Conservation (phyloP, 768 basidiomycete genomes). For the Macrolepiota albuminosa region DNA sequence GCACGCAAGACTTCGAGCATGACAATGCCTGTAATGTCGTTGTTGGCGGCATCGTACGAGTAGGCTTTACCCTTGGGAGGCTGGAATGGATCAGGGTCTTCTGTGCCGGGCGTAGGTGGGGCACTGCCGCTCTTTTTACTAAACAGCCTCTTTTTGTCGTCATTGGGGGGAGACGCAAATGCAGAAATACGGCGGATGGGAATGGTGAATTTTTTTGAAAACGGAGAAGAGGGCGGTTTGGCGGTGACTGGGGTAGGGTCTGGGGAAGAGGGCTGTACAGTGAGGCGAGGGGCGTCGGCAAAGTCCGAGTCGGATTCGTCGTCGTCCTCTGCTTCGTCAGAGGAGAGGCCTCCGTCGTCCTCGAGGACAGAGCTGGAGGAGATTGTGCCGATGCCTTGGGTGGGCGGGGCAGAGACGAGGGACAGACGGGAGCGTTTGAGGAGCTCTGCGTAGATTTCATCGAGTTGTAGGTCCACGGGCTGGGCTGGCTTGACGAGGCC, state of each 20-base stretch:
- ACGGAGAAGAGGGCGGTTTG: neutral
- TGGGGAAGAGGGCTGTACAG: slow-evolving; percentile 8
- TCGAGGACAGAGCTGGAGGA: slow-evolving; percentile 64
- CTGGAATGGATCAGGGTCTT: neutral
- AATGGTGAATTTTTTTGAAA: neutral
- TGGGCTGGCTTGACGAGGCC: slow-evolving; percentile 46
- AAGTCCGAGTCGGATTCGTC: slow-evolving; percentile 14
- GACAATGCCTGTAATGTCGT: slow-evolving; percentile 88
- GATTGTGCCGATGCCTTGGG: slow-evolving; percentile 81
- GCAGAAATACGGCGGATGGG: neutral
- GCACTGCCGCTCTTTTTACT: neutral
- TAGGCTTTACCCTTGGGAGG: slow-evolving; percentile 20
- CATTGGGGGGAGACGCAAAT: neutral
- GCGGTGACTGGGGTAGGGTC: neutral
- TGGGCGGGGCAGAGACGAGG: slow-evolving; percentile 75
- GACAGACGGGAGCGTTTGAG: slow-evolving; percentile 59
- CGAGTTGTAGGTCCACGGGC: slow-evolving; percentile 42
- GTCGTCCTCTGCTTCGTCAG: slow-evolving; percentile 27
- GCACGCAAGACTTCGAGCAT: slow-evolving; percentile 89
- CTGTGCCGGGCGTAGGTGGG: neutral
- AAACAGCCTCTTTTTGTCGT: neutral
- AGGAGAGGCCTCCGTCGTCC: slow-evolving; percentile 77
- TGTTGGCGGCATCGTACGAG: slow-evolving; percentile 60
- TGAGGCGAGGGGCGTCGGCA: neutral
- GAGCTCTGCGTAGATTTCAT: slow-evolving; percentile 60